Conservation (phyloP, 768 basidiomycete species). For the Kwoniella sp. region DNA sequence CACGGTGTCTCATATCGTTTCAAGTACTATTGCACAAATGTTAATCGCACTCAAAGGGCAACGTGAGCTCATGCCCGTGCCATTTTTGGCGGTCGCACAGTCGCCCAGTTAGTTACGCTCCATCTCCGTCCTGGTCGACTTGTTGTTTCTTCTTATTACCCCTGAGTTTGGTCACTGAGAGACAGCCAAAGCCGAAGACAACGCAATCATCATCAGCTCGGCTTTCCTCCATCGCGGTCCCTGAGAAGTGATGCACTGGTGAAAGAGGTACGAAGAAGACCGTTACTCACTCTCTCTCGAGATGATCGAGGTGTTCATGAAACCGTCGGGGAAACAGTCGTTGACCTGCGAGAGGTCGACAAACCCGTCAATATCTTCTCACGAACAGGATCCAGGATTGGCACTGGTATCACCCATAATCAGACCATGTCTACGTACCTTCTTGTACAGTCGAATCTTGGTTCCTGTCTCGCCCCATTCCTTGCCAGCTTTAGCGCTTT, state of each 20-base stretch:
- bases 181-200: not conserved
- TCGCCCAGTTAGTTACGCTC: not conserved
- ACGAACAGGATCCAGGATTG: too few species aligned
- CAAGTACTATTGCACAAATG: too few species aligned
- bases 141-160: conserved; percentile 6
- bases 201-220: not conserved
- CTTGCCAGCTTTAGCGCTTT: conserved; percentile 21
- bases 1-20: too few species aligned
- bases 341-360: conserved; percentile 27
- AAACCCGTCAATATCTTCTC: not conserved
- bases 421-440: too few species aligned
- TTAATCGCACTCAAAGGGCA: too few species aligned
- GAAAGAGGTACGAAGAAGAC: not conserved
- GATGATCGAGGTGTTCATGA: conserved; percentile 27
- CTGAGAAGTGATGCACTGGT: not conserved
- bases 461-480: conserved; percentile 21
- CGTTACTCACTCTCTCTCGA: conserved; percentile 50
- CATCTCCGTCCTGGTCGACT: conserved; percentile 11
- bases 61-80: too few species aligned
- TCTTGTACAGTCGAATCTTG: conserved; percentile 29
- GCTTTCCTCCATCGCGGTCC: too few species aligned
- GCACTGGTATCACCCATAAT: too few species aligned
- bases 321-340: conserved; percentile 49
- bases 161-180: conserved; percentile 9
- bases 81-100: not conserved